A percentile compares a stretch with the other conserved stretches of the same genome.
phyloP scores from a whole-genome alignment of 2,329 filamentous ascomycete genomes.

The Raffaelea arxii region DNA sequence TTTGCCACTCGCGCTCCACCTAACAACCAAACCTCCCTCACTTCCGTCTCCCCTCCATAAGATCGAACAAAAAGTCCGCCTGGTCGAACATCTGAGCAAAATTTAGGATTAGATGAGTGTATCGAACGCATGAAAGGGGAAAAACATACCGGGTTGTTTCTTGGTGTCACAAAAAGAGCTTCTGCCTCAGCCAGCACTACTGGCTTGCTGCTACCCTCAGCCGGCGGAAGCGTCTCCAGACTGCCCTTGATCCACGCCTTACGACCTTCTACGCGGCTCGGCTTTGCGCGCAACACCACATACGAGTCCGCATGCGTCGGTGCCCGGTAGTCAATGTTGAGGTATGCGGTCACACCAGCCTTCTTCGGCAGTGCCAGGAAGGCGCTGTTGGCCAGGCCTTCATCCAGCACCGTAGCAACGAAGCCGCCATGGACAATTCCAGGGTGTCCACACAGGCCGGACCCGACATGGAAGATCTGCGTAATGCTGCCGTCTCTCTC shows the following conservation, averaged over 20 bases:
- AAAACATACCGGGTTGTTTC: constrained; percentile 39
- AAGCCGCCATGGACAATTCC: constrained; percentile 86
- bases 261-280: constrained; percentile 76
- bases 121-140: background rate
- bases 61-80: too few relatives aligned
- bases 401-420: constrained; percentile 85
- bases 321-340: constrained; percentile 73
- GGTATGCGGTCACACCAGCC: constrained; percentile 74
- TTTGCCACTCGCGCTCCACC: background rate
- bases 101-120: background rate
- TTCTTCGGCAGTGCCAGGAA: constrained; percentile 83
- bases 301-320: constrained; percentile 69
- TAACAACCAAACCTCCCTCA: background rate
- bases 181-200: constrained; percentile 70
- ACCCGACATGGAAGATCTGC: constrained; percentile 66
- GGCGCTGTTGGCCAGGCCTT: constrained; percentile 78
- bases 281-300: constrained; percentile 69
- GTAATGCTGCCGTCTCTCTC: constrained; percentile 59
- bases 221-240: constrained; percentile 64
- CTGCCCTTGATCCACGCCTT: constrained; percentile 90
- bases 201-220: constrained; percentile 47
- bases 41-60: too few relatives aligned
- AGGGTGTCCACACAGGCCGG: constrained; percentile 77
- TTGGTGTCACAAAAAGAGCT: constrained; percentile 82
- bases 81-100: too few relatives aligned